Evolutionary conservation across 768 basidiomycete species (phyloP), one percentile per base, ranked within the genome.

Genomic region (Infundibulicybe gibba): DNA sequence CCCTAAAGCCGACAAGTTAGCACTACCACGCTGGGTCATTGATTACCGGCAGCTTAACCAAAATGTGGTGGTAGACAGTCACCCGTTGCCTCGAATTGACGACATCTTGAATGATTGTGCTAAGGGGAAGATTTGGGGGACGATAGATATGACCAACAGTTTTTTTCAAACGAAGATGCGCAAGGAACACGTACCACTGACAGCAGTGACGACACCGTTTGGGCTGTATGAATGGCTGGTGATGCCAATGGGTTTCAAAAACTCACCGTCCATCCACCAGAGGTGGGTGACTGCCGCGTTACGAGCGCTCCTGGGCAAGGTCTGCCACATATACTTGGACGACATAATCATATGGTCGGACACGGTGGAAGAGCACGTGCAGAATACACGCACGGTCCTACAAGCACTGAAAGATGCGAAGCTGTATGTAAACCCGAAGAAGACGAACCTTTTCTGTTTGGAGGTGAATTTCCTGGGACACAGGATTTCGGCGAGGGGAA

Each of bases 281-380:
- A 43, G 56, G 0, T 48, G 62, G 0, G 65, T 74, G 42, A 65
- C 59, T 5, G 41, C 48, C 2, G 65, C 68, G 0, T 55, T 78
- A 0, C 34, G 53, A 0, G 47, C 57, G 0, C 54, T 54, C 9
- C 61, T 78, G 30, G 71, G 73, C 0, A 55, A 55, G 1, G 62
- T 74, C 37, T 68, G 70, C 41, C 67, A 74, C 43, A 61, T 71
- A 1, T 74, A 75, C 49, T 52, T 75, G 0, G 69, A 75, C 45
- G 63, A 74, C 40, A 69, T 75, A 32, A 54, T 76, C 6, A 70
- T 75, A n/a, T 75, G 67, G 65, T 76, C 71, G 0, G 9, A 70
- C 1, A 48, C 55, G 0, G 17, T 66, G 0, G 66, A 65, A 2
- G 64, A 71, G 40, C 72, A 74, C 19, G 38, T 42, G 1, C 0